Evolutionary conservation across 306 rosid genomes (phyloP).

Genomic region (barrel medic (Medicago truncatula)): DNA sequence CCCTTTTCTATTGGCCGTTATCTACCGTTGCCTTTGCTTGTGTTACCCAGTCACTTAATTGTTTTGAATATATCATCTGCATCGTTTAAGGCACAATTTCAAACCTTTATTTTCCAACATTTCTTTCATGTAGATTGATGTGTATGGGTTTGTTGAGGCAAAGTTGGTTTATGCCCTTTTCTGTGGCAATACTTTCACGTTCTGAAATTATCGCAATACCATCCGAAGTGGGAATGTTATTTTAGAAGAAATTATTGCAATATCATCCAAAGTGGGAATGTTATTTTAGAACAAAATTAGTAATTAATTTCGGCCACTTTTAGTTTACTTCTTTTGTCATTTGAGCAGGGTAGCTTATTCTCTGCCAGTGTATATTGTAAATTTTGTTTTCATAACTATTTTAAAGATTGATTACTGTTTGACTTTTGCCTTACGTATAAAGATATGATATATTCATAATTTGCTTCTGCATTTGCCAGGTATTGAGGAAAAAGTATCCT

Average conservation of each 20-base stretch:
- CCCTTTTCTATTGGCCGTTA: slow-evolving; percentile 2
- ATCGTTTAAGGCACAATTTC: background rate
- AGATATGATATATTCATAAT: slow-evolving; percentile 31
- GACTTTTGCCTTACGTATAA: slow-evolving; percentile 14
- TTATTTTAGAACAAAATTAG: slow-evolving; percentile 20
- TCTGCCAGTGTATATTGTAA: slow-evolving; percentile 20
- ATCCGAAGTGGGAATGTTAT: slow-evolving; percentile 6
- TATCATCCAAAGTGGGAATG: slow-evolving; percentile 5
- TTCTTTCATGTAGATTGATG: background rate
- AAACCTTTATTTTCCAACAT: background rate
- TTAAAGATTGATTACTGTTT: slow-evolving; percentile 5
- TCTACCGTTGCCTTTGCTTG: slow-evolving; percentile 5
- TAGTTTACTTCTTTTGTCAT: slow-evolving; percentile 4
- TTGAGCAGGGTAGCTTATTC: slow-evolving; percentile 20
- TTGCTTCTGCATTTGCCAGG: slow-evolving; percentile 58
- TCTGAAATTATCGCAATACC: background rate
- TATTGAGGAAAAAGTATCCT: slow-evolving; percentile 90
- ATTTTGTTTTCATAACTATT: background rate
- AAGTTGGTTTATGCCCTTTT: background rate
- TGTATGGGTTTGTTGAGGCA: background rate
- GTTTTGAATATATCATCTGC: background rate
- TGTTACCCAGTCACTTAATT: background rate
- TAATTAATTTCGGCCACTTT: background rate
- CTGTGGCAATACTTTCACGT: no score
- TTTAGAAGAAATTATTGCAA: slow-evolving; percentile 1